These are phyloP conservation scores for Tulasnella sp. DNA, from an alignment of 768 basidiomycete species.

Conservation along the genomic window DNA sequence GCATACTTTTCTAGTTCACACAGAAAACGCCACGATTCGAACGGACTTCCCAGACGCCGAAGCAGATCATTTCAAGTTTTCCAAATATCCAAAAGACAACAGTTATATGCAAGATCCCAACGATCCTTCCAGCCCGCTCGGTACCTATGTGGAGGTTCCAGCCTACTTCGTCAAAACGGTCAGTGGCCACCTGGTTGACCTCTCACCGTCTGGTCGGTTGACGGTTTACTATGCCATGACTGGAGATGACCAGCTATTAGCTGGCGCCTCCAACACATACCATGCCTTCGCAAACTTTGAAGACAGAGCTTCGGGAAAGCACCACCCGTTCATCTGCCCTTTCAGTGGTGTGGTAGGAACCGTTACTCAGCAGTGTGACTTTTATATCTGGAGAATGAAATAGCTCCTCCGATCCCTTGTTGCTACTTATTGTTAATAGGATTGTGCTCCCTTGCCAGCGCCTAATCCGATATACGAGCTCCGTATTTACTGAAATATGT, in stretches of 20 bases:
- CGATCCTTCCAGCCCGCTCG: not conserved
- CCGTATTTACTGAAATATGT: too few relatives aligned
- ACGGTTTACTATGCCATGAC: not conserved
- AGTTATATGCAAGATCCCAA: not conserved
- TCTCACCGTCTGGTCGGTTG: not conserved
- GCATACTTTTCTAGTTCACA: not conserved
- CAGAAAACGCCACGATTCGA: not conserved
- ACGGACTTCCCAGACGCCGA: not conserved
- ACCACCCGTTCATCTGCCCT: not conserved
- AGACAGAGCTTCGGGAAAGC: not conserved
- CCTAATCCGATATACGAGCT: not conserved
- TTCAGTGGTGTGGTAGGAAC: not conserved
- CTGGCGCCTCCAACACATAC: not conserved
- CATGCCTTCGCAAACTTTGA: not conserved
- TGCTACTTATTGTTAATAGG: not conserved
- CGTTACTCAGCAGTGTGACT: not conserved
- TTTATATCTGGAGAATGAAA: not conserved
- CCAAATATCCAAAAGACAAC: not conserved
- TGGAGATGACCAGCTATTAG: not conserved
- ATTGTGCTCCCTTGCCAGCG: not conserved
- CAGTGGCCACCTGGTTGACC: not conserved
- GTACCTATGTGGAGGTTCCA: not conserved
- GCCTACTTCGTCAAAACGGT: not conserved
- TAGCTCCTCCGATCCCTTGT: not conserved
- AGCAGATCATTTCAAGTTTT: not conserved